These are phyloP conservation scores for Fusarium azukiicola DNA, from an alignment of 2,329 filamentous ascomycete genomes.

Conservation along the genomic window DNA sequence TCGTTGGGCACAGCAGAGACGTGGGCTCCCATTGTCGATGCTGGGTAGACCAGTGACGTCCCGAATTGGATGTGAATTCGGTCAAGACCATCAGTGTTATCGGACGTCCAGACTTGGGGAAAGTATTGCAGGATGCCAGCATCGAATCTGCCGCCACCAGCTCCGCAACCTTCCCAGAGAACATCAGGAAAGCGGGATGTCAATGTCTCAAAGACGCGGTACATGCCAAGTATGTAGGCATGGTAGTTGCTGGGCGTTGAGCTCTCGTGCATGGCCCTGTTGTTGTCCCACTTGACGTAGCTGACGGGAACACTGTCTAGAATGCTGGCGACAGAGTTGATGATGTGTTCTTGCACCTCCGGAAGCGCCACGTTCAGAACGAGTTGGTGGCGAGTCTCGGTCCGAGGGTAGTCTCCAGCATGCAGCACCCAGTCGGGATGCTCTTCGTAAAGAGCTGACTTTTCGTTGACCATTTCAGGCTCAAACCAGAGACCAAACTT, in stretches of 20 bases:
- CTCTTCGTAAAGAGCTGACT: conserved; percentile 78
- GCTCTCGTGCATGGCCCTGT: conserved; percentile 81
- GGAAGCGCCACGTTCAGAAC: conserved; percentile 80
- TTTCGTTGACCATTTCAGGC: conserved; percentile 84
- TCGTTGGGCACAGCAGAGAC: conserved; percentile 81
- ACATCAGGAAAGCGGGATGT: conserved; percentile 80
- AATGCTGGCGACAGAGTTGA: conserved; percentile 74
- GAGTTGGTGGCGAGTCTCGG: conserved; percentile 77
- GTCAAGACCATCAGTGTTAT: conserved; percentile 82
- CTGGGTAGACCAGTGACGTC: conserved; percentile 81
- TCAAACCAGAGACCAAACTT: conserved; percentile 85
- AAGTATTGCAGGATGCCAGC: conserved; percentile 82
- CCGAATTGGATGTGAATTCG: conserved; percentile 82
- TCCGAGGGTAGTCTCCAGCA: conserved; percentile 77
- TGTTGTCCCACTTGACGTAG: conserved; percentile 86
- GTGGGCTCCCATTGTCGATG: conserved; percentile 83
- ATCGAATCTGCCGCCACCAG: conserved; percentile 83
- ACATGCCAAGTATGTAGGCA: conserved; percentile 82
- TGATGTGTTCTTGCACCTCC: conserved; percentile 83
- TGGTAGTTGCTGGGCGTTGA: conserved; percentile 75
- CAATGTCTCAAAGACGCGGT: conserved; percentile 79
- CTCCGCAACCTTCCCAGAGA: conserved; percentile 84
- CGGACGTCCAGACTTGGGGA: conserved; percentile 83
- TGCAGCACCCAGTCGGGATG: conserved; percentile 84
- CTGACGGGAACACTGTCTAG: conserved; percentile 74